A percentile compares a stretch with the other conserved stretches of the same genome.
Evolutionary conservation across 2,329 filamentous ascomycete genomes (phyloP).

Genomic region (Ascosphaera apis): DNA sequence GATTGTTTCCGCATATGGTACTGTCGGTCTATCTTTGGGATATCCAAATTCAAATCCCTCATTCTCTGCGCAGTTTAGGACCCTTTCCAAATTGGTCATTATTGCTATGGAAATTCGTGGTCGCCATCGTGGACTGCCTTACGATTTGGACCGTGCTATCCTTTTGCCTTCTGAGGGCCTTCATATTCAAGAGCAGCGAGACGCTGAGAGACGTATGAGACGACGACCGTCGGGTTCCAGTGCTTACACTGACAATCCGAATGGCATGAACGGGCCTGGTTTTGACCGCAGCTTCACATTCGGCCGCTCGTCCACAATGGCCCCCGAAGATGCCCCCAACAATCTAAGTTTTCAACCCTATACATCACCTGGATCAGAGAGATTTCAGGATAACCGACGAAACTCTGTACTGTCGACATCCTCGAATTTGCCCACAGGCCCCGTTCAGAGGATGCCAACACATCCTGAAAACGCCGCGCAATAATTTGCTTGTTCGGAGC

Average conservation of each 20-base stretch:
- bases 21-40: constrained; percentile 74
- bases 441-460: background rate
- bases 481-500: background rate
- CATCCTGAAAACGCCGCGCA: background rate
- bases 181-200: constrained; percentile 34
- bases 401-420: background rate
- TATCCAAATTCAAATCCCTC: constrained; percentile 54
- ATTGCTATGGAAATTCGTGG: constrained; percentile 45
- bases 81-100: constrained; percentile 42
- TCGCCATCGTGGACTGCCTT: constrained; percentile 40
- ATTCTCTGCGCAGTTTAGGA: constrained; percentile 60
- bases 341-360: background rate
- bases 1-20: constrained; percentile 77
- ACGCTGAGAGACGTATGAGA: constrained; percentile 24
- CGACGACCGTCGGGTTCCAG: constrained; percentile 16
- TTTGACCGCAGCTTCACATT: background rate
- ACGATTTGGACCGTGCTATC: constrained; percentile 46
- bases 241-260: too few species aligned
- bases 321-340: background rate
- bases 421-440: background rate
- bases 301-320: background rate
- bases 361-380: background rate
- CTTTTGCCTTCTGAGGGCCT: constrained; percentile 42
- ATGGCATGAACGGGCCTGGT: background rate
- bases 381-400: background rate